Conservation (phyloP, 2,329 filamentous ascomycete species). For the Fusarium staphyleae region DNA sequence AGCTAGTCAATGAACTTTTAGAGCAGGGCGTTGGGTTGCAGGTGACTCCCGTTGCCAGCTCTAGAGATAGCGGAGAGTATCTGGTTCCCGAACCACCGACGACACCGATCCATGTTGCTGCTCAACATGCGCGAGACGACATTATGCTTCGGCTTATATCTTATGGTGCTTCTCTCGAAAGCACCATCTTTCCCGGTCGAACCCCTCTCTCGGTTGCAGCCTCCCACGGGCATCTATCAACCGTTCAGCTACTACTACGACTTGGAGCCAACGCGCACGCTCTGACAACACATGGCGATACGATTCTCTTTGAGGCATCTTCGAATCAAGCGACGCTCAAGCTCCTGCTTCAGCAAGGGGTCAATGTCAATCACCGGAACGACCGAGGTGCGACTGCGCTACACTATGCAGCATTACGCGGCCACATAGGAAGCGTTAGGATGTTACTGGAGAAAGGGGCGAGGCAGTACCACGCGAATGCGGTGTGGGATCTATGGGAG, state of each 20-base stretch:
- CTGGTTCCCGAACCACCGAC: constrained; percentile 39
- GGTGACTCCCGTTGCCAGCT: constrained; percentile 6
- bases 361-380: constrained; percentile 40
- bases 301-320: constrained; percentile 39
- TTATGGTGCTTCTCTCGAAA: constrained; percentile 36
- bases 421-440: constrained; percentile 34
- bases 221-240: constrained; percentile 39
- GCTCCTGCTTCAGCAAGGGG: constrained; percentile 36
- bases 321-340: constrained; percentile 39
- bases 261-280: constrained; percentile 37
- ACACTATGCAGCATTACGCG: constrained; percentile 40
- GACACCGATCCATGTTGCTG: constrained; percentile 38
- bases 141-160: constrained; percentile 39
- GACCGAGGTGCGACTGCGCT: constrained; percentile 41
- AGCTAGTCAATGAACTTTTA: constrained; percentile 35
- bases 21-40: constrained; percentile 36
- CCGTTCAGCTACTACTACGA: constrained; percentile 38
- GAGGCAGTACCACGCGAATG: constrained; percentile 39
- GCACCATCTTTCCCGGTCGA: constrained; percentile 40
- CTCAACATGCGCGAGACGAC: constrained; percentile 40
- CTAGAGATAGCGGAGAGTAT: constrained; percentile 28
- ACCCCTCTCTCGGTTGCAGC: constrained; percentile 39
- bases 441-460: constrained; percentile 39
- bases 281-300: constrained; percentile 40
- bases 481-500: constrained; percentile 41